A percentile compares a stretch with the other conserved stretches of the same genome.
Evolutionary conservation across 2,329 filamentous ascomycete genomes (phyloP).

Genomic region (Paraphaeosphaeria sporulosa): DNA sequence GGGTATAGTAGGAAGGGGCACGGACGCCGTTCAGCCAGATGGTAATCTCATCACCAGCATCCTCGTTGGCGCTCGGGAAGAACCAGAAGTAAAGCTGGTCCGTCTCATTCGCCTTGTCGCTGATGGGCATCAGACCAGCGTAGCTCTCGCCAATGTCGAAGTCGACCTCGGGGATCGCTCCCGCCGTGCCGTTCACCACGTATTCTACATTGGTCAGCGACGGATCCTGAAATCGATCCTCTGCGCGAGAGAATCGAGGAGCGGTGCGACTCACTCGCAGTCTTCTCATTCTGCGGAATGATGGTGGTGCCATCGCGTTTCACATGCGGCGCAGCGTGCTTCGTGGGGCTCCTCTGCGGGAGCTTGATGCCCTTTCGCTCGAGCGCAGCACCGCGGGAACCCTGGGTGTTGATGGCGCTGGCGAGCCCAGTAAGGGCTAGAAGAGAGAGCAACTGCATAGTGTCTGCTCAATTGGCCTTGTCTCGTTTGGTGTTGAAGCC

Average conservation of each 20-base stretch:
- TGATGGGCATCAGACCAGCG: constrained; percentile 61
- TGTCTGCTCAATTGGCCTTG: constrained; percentile 6
- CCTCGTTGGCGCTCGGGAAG: constrained; percentile 60
- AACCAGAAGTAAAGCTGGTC: constrained; percentile 64
- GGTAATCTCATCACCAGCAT: constrained; percentile 58
- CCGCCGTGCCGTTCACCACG: constrained; percentile 46
- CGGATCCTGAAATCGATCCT: background rate
- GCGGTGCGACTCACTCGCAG: constrained; percentile 37
- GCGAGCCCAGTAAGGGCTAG: constrained; percentile 40
- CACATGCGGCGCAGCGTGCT: constrained; percentile 24
- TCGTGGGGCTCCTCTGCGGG: constrained; percentile 30
- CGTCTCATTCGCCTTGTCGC: constrained; percentile 54
- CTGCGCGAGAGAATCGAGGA: background rate
- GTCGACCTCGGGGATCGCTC: constrained; percentile 56
- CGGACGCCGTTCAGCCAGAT: constrained; percentile 56
- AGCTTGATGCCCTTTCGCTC: constrained; percentile 39
- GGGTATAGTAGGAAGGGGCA: constrained; percentile 38
- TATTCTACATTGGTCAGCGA: constrained; percentile 33
- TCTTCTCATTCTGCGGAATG: constrained; percentile 53
- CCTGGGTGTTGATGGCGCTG: constrained; percentile 36
- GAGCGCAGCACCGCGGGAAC: constrained; percentile 29
- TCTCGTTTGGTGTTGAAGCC: background rate
- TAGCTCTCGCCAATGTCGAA: constrained; percentile 56
- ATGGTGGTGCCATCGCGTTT: constrained; percentile 37
- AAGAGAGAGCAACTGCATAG: constrained; percentile 44